These are phyloP conservation scores for Excoecaria cochinchinensis DNA, from an alignment of 345 rosid species.

Conservation along the genomic window DNA sequence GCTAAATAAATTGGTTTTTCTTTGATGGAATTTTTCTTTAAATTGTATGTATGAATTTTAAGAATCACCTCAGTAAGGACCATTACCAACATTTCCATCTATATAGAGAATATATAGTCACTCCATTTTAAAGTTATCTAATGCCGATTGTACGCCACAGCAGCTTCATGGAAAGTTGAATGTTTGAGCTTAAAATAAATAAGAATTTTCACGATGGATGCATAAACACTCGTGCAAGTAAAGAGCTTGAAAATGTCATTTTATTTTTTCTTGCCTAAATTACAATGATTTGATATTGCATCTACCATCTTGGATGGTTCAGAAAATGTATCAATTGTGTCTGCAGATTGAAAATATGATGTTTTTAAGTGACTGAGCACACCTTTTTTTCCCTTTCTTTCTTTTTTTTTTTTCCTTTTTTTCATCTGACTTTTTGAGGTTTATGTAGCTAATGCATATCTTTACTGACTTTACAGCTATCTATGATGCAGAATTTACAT, in stretches of 20 bases:
- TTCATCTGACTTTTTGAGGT: slow-evolving; percentile 7
- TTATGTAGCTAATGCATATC: slow-evolving; percentile 36
- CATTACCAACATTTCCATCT: neutral
- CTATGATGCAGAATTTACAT: slow-evolving; percentile 72
- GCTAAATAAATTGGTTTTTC: neutral
- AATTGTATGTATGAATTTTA: neutral
- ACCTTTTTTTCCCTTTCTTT: neutral
- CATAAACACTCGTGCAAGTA: neutral
- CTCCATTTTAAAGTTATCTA: neutral
- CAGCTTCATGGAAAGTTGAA: slow-evolving; percentile 10
- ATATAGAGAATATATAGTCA: neutral
- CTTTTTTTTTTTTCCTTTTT: neutral
- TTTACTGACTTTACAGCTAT: slow-evolving; percentile 45
- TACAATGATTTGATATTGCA: neutral
- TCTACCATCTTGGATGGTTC: neutral
- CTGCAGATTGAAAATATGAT: neutral
- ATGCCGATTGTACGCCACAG: neutral
- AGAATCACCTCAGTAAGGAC: neutral
- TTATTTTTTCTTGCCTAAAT: no score
- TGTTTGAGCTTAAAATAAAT: neutral
- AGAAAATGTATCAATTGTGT: neutral
- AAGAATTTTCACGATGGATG: slow-evolving; percentile 2
- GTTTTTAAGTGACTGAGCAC: neutral
- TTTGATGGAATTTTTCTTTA: neutral
- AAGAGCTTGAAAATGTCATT: neutral